Evolutionary conservation across 345 rosid genomes (phyloP).

Genomic region (Eucalyptus pauciflora): DNA sequence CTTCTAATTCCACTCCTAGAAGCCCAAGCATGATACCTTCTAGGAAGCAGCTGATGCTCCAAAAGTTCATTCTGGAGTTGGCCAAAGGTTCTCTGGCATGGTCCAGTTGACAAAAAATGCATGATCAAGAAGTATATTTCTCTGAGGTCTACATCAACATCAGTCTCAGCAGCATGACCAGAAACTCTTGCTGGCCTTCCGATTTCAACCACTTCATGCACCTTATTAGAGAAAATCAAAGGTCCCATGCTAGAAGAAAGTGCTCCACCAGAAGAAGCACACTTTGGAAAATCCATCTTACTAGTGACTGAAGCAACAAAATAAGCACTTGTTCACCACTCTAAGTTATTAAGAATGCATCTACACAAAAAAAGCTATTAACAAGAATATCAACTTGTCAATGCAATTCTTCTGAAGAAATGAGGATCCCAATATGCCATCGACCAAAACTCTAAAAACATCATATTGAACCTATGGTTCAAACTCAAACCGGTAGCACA

Average conservation of each 20-base stretch:
- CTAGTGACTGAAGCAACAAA: not conserved
- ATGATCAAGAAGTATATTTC: slow-evolving; percentile 87
- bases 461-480: not conserved
- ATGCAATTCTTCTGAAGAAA: not conserved
- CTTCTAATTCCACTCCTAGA: slow-evolving; percentile 52
- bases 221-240: slow-evolving; percentile 19
- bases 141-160: slow-evolving; percentile 57
- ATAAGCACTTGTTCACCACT: not conserved
- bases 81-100: slow-evolving; percentile 56
- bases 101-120: slow-evolving; percentile 85
- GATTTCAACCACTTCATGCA: slow-evolving; percentile 25
- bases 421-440: not conserved
- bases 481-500: not conserved
- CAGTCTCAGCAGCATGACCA: slow-evolving; percentile 14
- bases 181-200: slow-evolving; percentile 29
- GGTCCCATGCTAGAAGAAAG: slow-evolving; percentile 36
- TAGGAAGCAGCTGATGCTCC: slow-evolving; percentile 80
- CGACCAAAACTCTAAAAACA: not conserved
- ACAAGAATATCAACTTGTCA: not conserved
- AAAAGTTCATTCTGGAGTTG: slow-evolving; percentile 60
- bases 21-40: slow-evolving; percentile 95
- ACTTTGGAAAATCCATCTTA: slow-evolving; percentile 43
- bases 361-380: not conserved
- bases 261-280: slow-evolving; percentile 22
- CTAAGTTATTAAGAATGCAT: not conserved